Base-by-base conservation (phyloP, 2,329 filamentous ascomycete genomes). In the Calonectria naviculata region DNA sequence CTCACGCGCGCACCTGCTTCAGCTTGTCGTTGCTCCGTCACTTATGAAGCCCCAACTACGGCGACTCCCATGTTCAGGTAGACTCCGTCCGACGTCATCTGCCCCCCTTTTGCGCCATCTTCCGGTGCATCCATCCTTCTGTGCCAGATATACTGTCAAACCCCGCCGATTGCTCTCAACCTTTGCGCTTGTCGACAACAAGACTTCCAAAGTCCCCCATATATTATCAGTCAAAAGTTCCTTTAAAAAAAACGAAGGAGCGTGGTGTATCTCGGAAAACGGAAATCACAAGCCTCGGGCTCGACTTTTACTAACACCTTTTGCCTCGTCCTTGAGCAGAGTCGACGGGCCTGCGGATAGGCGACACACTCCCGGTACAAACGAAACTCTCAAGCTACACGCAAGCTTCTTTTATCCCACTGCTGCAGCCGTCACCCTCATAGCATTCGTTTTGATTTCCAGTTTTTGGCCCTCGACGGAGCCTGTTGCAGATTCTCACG, bases 41-140 rank as follows among this genome's bases (percentile, higher is more conserved):
- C 71, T 61, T 76, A 78, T 78, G 77, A 78, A 73, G 63, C 47
- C 68, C 31, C 77, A 74, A 70, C 56, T 76, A 63, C 67, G 67
- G 64, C 72, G 69, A 52, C 61, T 68, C 29, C 10, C 72, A 64
- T 75, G 67, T 62, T 63, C 70, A 72, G 54, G 65, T 72, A 73
- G 65, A 38, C 60, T 63, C 54, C 61, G 62, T 66, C 56, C 52
- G 44, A 64, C 42, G 41, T 71, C 67, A 21, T 49, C 58, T 47
- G 66, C 65, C 36, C 64, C 64, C 24, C 44, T 65, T 46, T 58
- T 49, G 58, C 68, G 72, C 68, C 68, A 58, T 46, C 65, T 68
- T 47, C 71, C 63, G 56, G 65, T 70, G 42, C 68, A 71, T 49
- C 71, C 71, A 72, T 77, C 72, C 46, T 63, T 68, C 49, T 61